These are phyloP conservation scores for Phanerochaete carnosa DNA, from an alignment of 768 basidiomycete genomes.

Conservation along the genomic window DNA sequence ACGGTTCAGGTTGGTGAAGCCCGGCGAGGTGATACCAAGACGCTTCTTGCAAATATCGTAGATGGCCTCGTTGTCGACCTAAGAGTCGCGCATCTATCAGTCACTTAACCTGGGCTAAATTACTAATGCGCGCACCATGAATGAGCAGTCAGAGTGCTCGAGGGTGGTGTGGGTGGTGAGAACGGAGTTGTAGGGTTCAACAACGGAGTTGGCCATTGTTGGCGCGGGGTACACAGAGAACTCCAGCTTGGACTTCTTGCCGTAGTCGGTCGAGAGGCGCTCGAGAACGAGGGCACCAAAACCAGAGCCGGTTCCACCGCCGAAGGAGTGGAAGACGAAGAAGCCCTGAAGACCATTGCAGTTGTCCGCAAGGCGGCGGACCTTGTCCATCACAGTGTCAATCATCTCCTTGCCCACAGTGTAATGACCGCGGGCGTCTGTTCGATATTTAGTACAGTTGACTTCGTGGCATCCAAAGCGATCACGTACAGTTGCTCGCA, in stretches of 20 bases:
- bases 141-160: conserved; percentile 99
- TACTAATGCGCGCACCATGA: conserved; percentile 65
- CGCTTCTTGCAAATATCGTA: conserved; percentile 64
- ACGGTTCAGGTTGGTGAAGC: conserved; percentile 64
- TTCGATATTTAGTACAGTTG: not conserved
- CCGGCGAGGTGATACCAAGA: conserved; percentile 52
- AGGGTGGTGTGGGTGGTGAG: conserved; percentile 98
- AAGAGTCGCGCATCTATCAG: not conserved
- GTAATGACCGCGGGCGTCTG: conserved; percentile 98
- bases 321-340: conserved; percentile 99
- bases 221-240: conserved; percentile 98
- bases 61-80: conserved; percentile 63
- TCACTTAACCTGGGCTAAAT: not conserved
- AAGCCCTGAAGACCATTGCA: conserved; percentile 98
- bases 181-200: conserved; percentile 98
- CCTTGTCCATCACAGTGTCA: conserved; percentile 94
- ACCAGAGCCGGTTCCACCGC: conserved; percentile 98
- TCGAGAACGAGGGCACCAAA: conserved; percentile 98
- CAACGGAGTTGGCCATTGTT: conserved; percentile 91
- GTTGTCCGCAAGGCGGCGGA: conserved; percentile 96
- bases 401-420: conserved; percentile 99
- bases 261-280: conserved; percentile 96
- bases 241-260: conserved; percentile 99
- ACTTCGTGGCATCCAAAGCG: conserved; percentile 1
- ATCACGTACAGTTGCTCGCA: conserved; percentile 89